These are phyloP conservation scores for Skeletonema tropicum DNA, from an alignment of 108 stramenopile species.

Conservation along the genomic window DNA sequence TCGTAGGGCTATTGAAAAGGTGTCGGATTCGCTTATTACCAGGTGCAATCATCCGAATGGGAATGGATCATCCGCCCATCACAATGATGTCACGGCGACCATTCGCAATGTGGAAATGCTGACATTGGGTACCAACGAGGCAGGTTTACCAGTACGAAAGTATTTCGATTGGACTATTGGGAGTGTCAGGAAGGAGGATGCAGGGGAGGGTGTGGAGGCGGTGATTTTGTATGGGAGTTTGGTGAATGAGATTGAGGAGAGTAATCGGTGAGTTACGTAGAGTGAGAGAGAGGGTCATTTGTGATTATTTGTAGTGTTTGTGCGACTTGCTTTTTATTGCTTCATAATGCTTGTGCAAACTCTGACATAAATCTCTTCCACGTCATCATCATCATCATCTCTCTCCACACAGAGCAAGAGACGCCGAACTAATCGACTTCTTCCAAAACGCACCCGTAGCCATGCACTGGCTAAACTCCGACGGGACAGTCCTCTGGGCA, in stretches of 20 bases:
- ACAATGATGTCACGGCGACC: neutral
- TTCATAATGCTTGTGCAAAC: too few relatives aligned
- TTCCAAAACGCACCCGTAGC: conserved; percentile 65
- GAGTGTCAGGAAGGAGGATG: neutral
- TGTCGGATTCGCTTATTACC: too few relatives aligned
- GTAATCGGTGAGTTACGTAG: conserved; percentile 23
- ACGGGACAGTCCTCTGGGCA: conserved; percentile 54
- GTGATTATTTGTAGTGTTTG: neutral
- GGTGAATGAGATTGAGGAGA: conserved; percentile 28
- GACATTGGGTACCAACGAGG: conserved; percentile 37
- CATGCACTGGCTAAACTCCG: conserved; percentile 60
- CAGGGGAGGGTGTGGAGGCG: neutral
- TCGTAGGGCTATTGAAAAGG: too few relatives aligned
- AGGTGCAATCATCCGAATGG: too few relatives aligned
- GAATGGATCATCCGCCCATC: too few relatives aligned
- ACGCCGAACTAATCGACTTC: conserved; percentile 51
- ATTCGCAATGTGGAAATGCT: conserved; percentile 53
- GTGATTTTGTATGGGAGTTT: conserved; percentile 32
- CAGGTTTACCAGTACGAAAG: conserved; percentile 36
- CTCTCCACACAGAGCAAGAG: conserved; percentile 23
- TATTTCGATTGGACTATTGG: conserved; percentile 56
- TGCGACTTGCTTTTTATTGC: neutral
- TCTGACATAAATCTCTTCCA: too few relatives aligned
- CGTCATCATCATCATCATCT: too few relatives aligned
- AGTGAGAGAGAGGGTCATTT: too few relatives aligned